Conservation (phyloP, 2,329 filamentous ascomycete genomes). For the Sporothrix variecibatus region DNA sequence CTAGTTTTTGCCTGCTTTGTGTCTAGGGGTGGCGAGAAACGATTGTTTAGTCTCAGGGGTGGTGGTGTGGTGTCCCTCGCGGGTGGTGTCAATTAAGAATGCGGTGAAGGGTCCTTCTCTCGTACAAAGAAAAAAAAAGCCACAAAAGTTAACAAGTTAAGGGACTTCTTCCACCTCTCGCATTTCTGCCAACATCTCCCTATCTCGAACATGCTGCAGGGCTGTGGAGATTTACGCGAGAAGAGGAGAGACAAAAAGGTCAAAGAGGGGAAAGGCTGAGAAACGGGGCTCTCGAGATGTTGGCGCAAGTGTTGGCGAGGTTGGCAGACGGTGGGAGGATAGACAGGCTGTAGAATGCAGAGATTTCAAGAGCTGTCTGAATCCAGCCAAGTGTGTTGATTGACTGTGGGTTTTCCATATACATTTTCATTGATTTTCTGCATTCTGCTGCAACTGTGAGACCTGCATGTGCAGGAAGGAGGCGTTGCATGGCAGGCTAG, state of each 20-base stretch:
- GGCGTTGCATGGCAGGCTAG: neutral
- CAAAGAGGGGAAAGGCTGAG: neutral
- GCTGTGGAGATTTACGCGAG: neutral
- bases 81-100: neutral
- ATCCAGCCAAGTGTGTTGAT: neutral
- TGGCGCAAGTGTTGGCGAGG: neutral
- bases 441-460: neutral
- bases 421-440: neutral
- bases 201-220: neutral
- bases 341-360: neutral
- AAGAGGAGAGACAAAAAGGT: neutral
- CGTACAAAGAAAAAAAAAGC: neutral
- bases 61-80: neutral
- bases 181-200: neutral
- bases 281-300: neutral
- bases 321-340: neutral
- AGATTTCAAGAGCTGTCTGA: neutral
- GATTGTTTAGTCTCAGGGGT: neutral
- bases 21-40: slow-evolving; percentile 12
- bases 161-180: neutral
- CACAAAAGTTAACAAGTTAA: neutral
- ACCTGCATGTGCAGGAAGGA: slow-evolving; percentile 3
- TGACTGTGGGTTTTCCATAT: neutral
- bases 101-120: slow-evolving; percentile 2
- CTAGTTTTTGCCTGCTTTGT: slow-evolving; percentile 1